These are phyloP conservation scores for Ceratonia siliqua DNA, from an alignment of 306 rosid species.

Conservation along the genomic window DNA sequence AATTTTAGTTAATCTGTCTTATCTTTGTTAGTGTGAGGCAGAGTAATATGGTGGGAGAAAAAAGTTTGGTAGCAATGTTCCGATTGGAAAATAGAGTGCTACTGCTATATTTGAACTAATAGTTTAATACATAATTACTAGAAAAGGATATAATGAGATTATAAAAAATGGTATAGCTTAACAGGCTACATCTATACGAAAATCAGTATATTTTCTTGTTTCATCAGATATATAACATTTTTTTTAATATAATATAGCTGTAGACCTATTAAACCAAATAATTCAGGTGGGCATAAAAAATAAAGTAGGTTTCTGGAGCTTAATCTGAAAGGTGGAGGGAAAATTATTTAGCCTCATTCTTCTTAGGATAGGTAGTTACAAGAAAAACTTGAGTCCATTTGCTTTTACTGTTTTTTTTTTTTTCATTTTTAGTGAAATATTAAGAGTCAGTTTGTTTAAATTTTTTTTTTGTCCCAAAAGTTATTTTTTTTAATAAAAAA, in stretches of 20 bases:
- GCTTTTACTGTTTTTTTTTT: no score
- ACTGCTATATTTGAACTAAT: not conserved
- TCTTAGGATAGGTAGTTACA: not conserved
- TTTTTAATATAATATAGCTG: no score
- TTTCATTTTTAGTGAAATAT: no score
- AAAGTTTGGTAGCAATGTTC: not conserved
- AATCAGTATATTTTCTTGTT: not conserved
- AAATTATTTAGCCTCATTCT: not conserved
- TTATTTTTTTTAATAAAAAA: no score
- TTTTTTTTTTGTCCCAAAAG: no score
- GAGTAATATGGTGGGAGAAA: not conserved
- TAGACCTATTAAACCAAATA: not conserved
- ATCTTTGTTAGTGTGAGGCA: not conserved
- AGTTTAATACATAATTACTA: not conserved
- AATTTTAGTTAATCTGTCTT: conserved; percentile 28
- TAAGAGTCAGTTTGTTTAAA: no score
- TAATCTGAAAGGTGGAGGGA: not conserved
- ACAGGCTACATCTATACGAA: not conserved
- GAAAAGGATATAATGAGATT: not conserved
- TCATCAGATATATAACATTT: not conserved
- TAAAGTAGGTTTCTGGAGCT: not conserved
- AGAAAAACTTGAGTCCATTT: no score
- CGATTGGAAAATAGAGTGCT: not conserved
- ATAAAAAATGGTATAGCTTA: not conserved
- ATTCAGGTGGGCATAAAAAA: not conserved